Evolutionary conservation across 495 filamentous ascomycete species (phyloP), one percentile per base, ranked within the genome.

Genomic region (Barbatosphaeria neglecta): DNA sequence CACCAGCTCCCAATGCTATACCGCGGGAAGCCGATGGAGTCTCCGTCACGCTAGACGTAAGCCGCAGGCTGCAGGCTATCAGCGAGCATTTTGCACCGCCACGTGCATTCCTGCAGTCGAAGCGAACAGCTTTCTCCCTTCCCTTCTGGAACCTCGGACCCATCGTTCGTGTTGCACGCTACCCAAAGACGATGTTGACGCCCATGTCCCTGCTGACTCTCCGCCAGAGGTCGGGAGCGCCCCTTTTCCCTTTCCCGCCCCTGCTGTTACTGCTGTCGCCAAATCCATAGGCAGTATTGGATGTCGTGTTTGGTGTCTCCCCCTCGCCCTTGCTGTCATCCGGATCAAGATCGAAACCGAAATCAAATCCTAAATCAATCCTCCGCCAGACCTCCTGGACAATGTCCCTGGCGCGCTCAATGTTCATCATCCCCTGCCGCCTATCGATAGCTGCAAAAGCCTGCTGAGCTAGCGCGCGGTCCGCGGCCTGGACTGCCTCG

Each of bases 351-450:
- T n/a, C n/a, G n/a, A n/a, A n/a, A n/a, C n/a, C n/a, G n/a, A n/a
- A n/a, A n/a, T n/a, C n/a, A n/a, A n/a, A n/a, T n/a, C n/a, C n/a
- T n/a, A 57, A 50, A 55, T 77, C 72, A 6, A 57, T 63, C 48
- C 74, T 58, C 40, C 60, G 62, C 77, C 77, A 81, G 15, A 81
- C 71, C 53, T 78, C 76, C 50, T 72, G 56, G 15, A 76, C 65
- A 22, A 81, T 69, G 37, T 69, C 69, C 73, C 77, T 75, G 13
- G 74, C 73, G 44, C 73, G 59, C 39, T 67, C 69, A 44, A 81
- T 79, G 55, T 80, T 81, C 47, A 63, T 72, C 77, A 81, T 81
- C 23, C 77, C 77, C 51, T 81, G 77, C 23, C 76, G 51, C 45
- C 57, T 64, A 24, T 71, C 67, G 1, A 77, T 62, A 27, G 69